Evolutionary conservation across 169 alveolate genomes (phyloP).

Genomic region (Cryptosporidium viatorum): DNA sequence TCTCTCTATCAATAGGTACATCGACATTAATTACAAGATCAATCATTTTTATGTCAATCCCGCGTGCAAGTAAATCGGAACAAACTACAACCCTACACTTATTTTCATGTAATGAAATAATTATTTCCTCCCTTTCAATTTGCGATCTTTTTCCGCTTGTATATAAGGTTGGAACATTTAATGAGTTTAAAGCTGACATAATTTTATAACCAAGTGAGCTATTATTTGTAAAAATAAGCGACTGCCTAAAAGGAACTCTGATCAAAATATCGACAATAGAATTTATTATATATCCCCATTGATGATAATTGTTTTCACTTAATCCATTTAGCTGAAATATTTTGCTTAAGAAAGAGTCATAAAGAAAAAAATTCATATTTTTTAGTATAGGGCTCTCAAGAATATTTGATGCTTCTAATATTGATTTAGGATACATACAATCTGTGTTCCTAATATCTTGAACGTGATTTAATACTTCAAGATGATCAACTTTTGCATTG

Average conservation of each 20-base stretch:
- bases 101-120: constrained; percentile 61
- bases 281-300: constrained; percentile 35
- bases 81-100: constrained; percentile 84
- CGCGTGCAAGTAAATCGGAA: constrained; percentile 92
- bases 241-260: constrained; percentile 73
- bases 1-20: constrained; percentile 85
- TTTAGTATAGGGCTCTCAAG: constrained; percentile 46
- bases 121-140: constrained; percentile 77
- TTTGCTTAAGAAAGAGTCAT: background rate
- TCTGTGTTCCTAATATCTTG: background rate
- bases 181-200: constrained; percentile 61
- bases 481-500: background rate
- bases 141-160: constrained; percentile 77
- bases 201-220: constrained; percentile 75
- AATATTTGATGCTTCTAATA: background rate
- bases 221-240: constrained; percentile 80
- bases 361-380: constrained; percentile 17
- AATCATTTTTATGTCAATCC: constrained; percentile 87
- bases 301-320: constrained; percentile 39
- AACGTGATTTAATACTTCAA: background rate
- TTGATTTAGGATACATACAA: background rate
- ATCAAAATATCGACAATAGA: constrained; percentile 49
- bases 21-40: constrained; percentile 91
- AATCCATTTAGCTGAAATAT: background rate
- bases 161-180: constrained; percentile 68